Percentiles rank a stretch among this genome's conserved stretches.
phyloP scores from a whole-genome alignment of 2,329 filamentous ascomycete species.

The Hypoxylon sp. region DNA sequence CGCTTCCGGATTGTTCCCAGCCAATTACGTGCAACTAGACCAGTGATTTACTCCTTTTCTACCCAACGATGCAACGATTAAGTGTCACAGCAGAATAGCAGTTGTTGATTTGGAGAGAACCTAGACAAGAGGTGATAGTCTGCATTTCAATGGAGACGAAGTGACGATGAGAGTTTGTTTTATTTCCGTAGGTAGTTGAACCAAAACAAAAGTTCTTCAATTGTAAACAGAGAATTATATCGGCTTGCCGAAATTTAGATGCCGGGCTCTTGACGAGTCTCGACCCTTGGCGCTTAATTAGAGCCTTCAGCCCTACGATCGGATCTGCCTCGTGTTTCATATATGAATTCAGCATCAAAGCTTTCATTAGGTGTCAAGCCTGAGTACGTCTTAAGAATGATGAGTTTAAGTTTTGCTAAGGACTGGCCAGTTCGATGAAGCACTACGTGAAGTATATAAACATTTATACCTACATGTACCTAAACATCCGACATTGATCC shows the following conservation, averaged over 20 bases:
- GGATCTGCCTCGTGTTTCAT: conserved; percentile 28
- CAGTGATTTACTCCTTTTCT: conserved; percentile 37
- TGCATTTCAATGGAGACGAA: conserved; percentile 11
- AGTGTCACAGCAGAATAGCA: conserved; percentile 13
- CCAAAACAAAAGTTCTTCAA: conserved; percentile 20
- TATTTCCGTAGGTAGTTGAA: conserved; percentile 34
- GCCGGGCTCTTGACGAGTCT: conserved; percentile 2
- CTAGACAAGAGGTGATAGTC: conserved; percentile 21
- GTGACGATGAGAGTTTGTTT: conserved; percentile 27
- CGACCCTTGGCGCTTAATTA: conserved; percentile 18
- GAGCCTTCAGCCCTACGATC: conserved; percentile 38
- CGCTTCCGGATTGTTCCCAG: conserved; percentile 84
- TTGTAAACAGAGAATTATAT: conserved; percentile 8
- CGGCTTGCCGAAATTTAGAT: conserved; percentile 12
- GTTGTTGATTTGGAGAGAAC: conserved; percentile 33
- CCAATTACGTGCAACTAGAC: conserved; percentile 76
- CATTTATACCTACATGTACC: background rate
- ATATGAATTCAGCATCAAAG: background rate
- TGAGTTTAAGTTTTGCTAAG: no score
- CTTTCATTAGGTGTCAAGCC: no score
- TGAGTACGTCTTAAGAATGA: background rate
- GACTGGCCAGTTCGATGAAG: no score
- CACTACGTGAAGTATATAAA: no score
- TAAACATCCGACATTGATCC: no score
- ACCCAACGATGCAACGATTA: conserved; percentile 34